These are phyloP conservation scores for Aquilaria agallochum DNA, from an alignment of 441 rosid species.

Conservation along the genomic window DNA sequence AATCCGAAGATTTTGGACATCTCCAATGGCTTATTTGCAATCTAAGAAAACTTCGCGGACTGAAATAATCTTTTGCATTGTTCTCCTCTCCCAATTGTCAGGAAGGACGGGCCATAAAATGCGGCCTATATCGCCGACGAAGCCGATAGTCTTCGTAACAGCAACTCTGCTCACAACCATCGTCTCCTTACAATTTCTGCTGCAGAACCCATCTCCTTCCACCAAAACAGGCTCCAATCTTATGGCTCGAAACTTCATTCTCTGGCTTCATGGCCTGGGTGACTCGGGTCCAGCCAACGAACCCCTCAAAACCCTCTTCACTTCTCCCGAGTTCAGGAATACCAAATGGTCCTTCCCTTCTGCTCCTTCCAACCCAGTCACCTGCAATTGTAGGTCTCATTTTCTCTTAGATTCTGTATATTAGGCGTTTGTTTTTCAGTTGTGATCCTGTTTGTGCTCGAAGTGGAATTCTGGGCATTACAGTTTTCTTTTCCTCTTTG, in stretches of 20 bases:
- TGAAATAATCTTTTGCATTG: no score
- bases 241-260: constrained; percentile 64
- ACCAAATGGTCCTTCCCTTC: constrained; percentile 84
- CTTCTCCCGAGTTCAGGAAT: constrained; percentile 45
- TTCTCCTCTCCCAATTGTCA: no score
- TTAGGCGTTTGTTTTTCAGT: neutral
- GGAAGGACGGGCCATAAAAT: constrained; percentile 5
- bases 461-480: no score
- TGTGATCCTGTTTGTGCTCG: neutral
- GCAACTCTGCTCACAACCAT: constrained; percentile 23
- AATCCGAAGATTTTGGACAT: no score
- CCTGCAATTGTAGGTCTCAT: constrained; percentile 61
- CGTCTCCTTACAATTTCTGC: constrained; percentile 23
- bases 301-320: constrained; percentile 67
- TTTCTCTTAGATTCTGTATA: neutral
- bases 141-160: constrained; percentile 29
- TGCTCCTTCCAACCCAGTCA: constrained; percentile 68
- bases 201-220: constrained; percentile 19
- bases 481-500: neutral
- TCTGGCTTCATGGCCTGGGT: constrained; percentile 91
- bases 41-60: no score
- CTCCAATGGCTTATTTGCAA: no score
- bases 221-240: constrained; percentile 17
- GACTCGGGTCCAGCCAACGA: constrained; percentile 93
- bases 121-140: constrained; percentile 22